Percentiles rank a stretch among this genome's conserved stretches.
phyloP scores from a whole-genome alignment of 495 filamentous ascomycete genomes.

The Thermothielavioides terrestris region DNA sequence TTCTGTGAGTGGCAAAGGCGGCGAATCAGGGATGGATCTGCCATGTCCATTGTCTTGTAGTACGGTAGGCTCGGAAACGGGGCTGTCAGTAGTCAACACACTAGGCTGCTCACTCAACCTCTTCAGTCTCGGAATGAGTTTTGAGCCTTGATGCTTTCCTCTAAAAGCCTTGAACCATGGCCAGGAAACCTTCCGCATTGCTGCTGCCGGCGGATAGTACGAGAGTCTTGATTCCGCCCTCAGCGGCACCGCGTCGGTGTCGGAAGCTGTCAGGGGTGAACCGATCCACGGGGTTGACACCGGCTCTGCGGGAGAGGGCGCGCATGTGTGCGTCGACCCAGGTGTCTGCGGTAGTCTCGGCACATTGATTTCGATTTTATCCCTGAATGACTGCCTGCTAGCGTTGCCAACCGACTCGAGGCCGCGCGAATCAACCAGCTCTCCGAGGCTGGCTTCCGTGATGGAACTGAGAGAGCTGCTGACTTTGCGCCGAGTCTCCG shows the following conservation, averaged over 20 bases:
- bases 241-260: slow-evolving; percentile 1
- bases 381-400: slow-evolving; percentile 16
- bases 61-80: slow-evolving; percentile 1
- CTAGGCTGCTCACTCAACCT: slow-evolving; percentile 5
- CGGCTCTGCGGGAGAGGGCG: neutral
- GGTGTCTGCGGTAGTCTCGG: slow-evolving; percentile 31
- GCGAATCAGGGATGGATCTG: neutral
- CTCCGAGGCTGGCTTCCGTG: slow-evolving; percentile 16
- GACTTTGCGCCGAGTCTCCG: neutral
- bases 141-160: neutral
- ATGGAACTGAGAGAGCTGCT: slow-evolving; percentile 16
- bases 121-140: slow-evolving; percentile 3
- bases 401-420: slow-evolving; percentile 9
- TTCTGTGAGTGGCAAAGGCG: neutral
- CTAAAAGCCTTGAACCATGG: slow-evolving; percentile 15
- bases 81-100: slow-evolving; percentile 12
- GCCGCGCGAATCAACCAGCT: slow-evolving; percentile 3
- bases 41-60: neutral
- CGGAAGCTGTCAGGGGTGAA: neutral
- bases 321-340: slow-evolving; percentile 21
- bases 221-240: slow-evolving; percentile 6
- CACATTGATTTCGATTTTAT: slow-evolving; percentile 25
- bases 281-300: neutral
- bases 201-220: slow-evolving; percentile 6
- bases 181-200: slow-evolving; percentile 16